Evolutionary conservation across 306 rosid species (phyloP).

Genomic region (Hippophae gyantsensis): DNA sequence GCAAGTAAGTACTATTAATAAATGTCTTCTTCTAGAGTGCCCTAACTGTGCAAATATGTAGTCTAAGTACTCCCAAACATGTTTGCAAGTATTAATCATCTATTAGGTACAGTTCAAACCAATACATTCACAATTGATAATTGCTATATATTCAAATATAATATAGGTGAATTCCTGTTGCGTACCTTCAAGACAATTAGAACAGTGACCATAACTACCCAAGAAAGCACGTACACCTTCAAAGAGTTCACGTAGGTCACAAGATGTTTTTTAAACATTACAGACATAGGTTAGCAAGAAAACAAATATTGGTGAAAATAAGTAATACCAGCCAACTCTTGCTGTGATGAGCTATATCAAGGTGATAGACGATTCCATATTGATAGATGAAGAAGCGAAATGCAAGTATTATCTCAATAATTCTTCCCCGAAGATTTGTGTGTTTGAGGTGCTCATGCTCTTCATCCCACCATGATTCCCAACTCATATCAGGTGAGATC

Average conservation of each 20-base stretch:
- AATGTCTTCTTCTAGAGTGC: too few relatives aligned
- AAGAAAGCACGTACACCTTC: slow-evolving; percentile 78
- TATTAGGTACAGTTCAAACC: too few relatives aligned
- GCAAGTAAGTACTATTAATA: not conserved
- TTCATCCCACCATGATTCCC: slow-evolving; percentile 99
- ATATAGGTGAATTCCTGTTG: slow-evolving; percentile 4
- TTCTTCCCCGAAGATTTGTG: slow-evolving; percentile 63
- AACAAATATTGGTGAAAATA: slow-evolving; percentile 10
- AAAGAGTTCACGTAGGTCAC: slow-evolving; percentile 17
- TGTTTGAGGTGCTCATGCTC: slow-evolving; percentile 84
- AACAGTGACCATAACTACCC: slow-evolving; percentile 57
- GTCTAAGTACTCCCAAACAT: too few relatives aligned
- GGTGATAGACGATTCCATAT: slow-evolving; percentile 89
- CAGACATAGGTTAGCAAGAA: slow-evolving; percentile 10
- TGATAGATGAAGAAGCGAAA: slow-evolving; percentile 82
- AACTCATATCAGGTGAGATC: slow-evolving; percentile 65
- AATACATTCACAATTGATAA: too few relatives aligned
- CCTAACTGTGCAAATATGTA: too few relatives aligned
- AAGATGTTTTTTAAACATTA: slow-evolving; percentile 15
- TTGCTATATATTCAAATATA: not conserved
- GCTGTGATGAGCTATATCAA: slow-evolving; percentile 61
- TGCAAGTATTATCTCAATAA: slow-evolving; percentile 70
- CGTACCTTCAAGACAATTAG: slow-evolving; percentile 84
- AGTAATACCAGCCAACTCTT: slow-evolving; percentile 56
- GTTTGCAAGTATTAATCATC: too few relatives aligned